These are phyloP conservation scores for Aspergillus ruber DNA, from an alignment of 2,329 filamentous ascomycete genomes.

Conservation along the genomic window DNA sequence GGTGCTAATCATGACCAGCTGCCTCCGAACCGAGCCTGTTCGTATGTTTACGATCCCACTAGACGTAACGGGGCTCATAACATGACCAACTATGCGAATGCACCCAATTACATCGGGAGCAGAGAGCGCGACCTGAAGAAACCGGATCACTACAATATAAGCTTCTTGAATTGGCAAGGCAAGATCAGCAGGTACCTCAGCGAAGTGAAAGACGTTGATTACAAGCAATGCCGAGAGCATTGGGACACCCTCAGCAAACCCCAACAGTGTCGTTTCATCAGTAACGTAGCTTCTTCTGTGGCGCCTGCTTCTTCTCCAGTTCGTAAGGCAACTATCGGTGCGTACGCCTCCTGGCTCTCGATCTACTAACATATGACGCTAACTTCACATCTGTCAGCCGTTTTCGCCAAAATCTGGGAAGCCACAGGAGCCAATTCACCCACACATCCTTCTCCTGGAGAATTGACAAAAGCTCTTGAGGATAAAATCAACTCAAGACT, in stretches of 20 bases:
- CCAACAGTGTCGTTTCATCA: neutral
- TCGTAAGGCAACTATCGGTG: neutral
- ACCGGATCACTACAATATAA: neutral
- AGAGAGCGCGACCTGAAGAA: neutral
- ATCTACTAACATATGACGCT: no score
- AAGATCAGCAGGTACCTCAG: neutral
- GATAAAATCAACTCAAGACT: neutral
- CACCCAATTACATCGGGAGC: neutral
- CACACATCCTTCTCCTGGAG: neutral
- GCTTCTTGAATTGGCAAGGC: neutral
- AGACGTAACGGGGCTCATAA: neutral
- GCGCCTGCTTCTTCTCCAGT: neutral
- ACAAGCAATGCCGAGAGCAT: neutral
- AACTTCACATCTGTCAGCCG: no score
- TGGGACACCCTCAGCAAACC: neutral
- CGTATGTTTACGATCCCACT: neutral
- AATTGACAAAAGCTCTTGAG: neutral
- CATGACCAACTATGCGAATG: neutral
- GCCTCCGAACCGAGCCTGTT: constrained; percentile 4
- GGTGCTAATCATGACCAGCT: constrained; percentile 11
- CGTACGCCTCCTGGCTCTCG: neutral
- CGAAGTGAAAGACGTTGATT: neutral
- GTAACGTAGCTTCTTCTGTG: neutral
- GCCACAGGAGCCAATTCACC: no score
- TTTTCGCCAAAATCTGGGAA: neutral